Base-by-base conservation (phyloP, 768 basidiomycete genomes). In the Trametes coccinea region DNA sequence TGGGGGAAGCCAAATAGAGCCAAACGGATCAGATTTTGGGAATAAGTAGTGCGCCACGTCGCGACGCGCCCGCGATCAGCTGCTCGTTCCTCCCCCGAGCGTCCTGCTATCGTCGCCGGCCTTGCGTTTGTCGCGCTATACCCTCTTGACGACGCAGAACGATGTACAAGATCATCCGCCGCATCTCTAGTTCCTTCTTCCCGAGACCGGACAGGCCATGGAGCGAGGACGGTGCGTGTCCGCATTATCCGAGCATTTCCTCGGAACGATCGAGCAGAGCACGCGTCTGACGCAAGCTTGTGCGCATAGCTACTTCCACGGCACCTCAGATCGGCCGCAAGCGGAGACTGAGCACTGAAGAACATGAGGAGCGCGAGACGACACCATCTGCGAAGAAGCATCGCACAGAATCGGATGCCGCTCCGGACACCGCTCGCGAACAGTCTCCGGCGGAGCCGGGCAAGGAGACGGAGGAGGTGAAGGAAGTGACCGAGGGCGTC, bases 131-230 rank as follows among this genome's bases (percentile, higher is more conserved):
- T 27, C 49, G 44, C 61, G 29, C 55, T 33, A 53, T 51, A 40
- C 56, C 48, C 55, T 29, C 45, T 9, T 33, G 14, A 48, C 27
- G n/a, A 54, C 59, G 17, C 43, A n/a, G 34, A 5, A 60, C 62
- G 41, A 88, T 91, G 89, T 89, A 89, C 75, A 80, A 82, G 64
- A 78, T 91, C 65, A 74, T 91, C 65, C 82, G 89, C 66, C 85
- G 88, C 47, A 85, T 90, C 62, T 90, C 89, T 0, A 79, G 82
- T 68, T 85, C 85, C 13, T 79, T 89, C 22, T 82, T 89, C 66
- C 85, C 86, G 30, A 83, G 89, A 55, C 82, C 85, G 29, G 89
- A 90, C 73, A 79, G 87, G 60, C 87, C 88, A 37, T 90, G 89
- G 90, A 80, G 81, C 67, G 88, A 91, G 57, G 89, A 92, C 71